Percentiles rank a stretch among this genome's conserved stretches.
These are phyloP conservation scores for Epichloe amarillans DNA, from an alignment of 2,329 filamentous ascomycete species.

Conservation along the genomic window DNA sequence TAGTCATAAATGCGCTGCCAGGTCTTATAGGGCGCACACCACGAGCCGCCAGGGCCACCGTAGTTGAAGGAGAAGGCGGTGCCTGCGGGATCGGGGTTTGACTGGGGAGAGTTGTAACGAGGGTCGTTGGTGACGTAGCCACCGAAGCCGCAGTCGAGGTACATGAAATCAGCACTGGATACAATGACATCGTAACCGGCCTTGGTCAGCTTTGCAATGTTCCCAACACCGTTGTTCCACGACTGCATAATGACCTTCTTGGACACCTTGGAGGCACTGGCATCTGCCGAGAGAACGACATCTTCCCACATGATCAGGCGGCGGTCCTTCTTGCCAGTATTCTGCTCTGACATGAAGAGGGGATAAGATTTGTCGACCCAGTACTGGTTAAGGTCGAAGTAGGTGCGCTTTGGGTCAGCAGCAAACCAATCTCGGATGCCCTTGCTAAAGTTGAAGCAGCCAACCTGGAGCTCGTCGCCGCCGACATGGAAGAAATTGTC, in stretches of 20 bases:
- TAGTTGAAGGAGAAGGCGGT: conserved; percentile 38
- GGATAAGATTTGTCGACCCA: conserved; percentile 39
- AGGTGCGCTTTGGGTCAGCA: conserved; percentile 26
- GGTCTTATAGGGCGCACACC: conserved; percentile 45
- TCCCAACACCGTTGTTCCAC: conserved; percentile 38
- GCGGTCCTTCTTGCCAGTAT: conserved; percentile 24
- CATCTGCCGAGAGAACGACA: conserved; percentile 27
- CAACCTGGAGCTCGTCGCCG: conserved; percentile 37
- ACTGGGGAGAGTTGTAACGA: conserved; percentile 36
- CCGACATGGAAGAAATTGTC: conserved; percentile 44
- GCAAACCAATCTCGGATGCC: conserved; percentile 35
- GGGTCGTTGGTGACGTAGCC: conserved; percentile 41
- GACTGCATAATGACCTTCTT: conserved; percentile 38
- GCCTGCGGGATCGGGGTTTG: conserved; percentile 30
- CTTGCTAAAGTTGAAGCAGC: conserved; percentile 43
- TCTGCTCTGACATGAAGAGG: conserved; percentile 25
- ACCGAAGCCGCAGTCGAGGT: conserved; percentile 42
- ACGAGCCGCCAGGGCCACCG: conserved; percentile 37
- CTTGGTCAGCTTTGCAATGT: conserved; percentile 36
- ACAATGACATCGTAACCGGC: conserved; percentile 41
- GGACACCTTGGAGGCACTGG: conserved; percentile 31
- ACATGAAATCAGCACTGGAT: conserved; percentile 41
- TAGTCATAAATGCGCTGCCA: conserved; percentile 48
- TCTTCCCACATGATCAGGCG: conserved; percentile 47
- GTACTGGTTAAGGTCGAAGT: conserved; percentile 37